phyloP scores from a whole-genome alignment of 108 stramenopile genomes.

The Chaetoceros muelleri region DNA sequence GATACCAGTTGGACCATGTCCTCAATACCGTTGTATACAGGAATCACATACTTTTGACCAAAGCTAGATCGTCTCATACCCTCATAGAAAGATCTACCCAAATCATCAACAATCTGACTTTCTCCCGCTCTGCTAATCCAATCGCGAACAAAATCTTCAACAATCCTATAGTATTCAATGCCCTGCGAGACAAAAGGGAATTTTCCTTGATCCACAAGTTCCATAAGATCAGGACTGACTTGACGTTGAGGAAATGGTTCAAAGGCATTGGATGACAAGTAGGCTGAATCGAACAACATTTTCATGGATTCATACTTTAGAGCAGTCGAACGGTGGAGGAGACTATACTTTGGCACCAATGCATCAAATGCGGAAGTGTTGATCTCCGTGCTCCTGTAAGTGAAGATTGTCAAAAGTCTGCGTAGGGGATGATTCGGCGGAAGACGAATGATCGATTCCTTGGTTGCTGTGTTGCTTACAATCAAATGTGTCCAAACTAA shows the following conservation, averaged over 20 bases:
- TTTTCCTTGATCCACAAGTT: conserved; percentile 2
- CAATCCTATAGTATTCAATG: conserved; percentile 8
- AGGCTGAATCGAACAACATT: conserved; percentile 1
- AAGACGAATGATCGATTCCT: background rate
- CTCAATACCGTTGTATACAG: background rate
- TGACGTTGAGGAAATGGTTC: conserved; percentile 8
- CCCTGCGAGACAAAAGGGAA: conserved; percentile 8
- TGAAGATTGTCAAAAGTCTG: background rate
- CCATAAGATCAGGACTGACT: background rate
- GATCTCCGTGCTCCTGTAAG: background rate
- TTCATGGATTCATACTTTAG: background rate
- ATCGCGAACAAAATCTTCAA: conserved; percentile 3
- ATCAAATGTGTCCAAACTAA: conserved; percentile 10
- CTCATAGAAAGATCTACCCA: conserved; percentile 1
- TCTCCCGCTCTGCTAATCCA: conserved; percentile 2
- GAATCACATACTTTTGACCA: conserved; percentile 9
- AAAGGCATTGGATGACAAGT: background rate
- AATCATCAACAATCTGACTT: background rate
- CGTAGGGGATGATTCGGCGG: background rate
- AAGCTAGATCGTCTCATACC: background rate
- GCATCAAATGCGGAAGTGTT: background rate
- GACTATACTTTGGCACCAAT: background rate
- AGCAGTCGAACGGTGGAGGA: background rate
- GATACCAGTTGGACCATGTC: conserved; percentile 5
- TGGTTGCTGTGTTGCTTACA: conserved; percentile 1